phyloP scores from a whole-genome alignment of 345 rosid species.

The Eucalyptus microcorys region DNA sequence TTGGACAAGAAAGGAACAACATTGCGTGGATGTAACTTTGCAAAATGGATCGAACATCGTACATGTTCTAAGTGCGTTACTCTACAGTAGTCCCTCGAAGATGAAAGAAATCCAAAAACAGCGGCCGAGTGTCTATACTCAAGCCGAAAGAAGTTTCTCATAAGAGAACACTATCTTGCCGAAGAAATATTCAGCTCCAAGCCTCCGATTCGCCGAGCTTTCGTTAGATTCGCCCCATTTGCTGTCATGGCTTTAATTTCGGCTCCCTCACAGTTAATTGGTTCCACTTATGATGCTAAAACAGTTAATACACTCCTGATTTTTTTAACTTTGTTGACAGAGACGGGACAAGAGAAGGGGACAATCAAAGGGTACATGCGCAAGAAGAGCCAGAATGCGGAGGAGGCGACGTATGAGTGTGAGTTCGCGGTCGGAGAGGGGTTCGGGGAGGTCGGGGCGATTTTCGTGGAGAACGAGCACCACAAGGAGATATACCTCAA shows the following conservation, averaged over 20 bases:
- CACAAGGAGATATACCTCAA: too few relatives aligned
- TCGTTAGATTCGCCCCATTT: background rate
- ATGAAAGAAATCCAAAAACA: background rate
- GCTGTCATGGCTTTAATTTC: background rate
- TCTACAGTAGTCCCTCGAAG: background rate
- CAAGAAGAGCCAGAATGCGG: too few relatives aligned
- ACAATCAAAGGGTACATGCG: too few relatives aligned
- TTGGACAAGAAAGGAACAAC: background rate
- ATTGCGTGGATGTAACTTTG: background rate
- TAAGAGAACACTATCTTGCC: background rate
- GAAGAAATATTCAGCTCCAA: background rate
- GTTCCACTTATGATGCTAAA: background rate
- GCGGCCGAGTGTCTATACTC: background rate
- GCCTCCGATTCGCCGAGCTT: background rate
- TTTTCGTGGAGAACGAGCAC: too few relatives aligned
- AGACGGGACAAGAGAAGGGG: too few relatives aligned
- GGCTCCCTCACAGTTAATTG: background rate
- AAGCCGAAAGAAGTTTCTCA: background rate
- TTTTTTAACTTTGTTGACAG: background rate
- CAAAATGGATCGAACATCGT: background rate
- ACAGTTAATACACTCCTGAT: background rate
- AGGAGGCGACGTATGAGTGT: too few relatives aligned
- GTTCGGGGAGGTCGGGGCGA: too few relatives aligned
- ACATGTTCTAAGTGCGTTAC: background rate
- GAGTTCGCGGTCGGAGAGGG: too few relatives aligned